Evolutionary conservation across 768 basidiomycete species (phyloP).

Genomic region (Termitomyces sp.): DNA sequence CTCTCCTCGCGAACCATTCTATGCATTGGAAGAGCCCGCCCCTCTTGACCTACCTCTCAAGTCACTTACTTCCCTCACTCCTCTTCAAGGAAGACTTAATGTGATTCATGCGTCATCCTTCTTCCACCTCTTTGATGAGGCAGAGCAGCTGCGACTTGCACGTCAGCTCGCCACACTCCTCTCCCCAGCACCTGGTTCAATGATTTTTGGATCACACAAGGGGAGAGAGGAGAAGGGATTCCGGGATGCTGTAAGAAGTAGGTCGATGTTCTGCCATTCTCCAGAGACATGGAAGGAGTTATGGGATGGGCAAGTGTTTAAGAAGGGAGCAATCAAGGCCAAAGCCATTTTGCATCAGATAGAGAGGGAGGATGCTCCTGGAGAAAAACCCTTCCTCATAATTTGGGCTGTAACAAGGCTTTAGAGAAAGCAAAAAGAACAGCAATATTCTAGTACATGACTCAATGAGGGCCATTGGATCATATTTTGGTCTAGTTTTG

Average conservation of each 20-base stretch:
- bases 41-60: constrained; percentile 19
- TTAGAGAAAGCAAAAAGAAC: not conserved
- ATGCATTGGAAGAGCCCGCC: constrained; percentile 13
- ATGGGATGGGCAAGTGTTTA: constrained; percentile 31
- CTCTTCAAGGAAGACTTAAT: constrained; percentile 42
- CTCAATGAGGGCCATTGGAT: no score
- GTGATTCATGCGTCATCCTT: constrained; percentile 47
- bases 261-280: constrained; percentile 31
- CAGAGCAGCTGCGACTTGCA: constrained; percentile 37
- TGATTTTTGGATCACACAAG: constrained; percentile 40
- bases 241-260: constrained; percentile 6
- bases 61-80: constrained; percentile 16
- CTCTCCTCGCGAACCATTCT: constrained; percentile 24
- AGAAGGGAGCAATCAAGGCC: constrained; percentile 17
- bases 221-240: constrained; percentile 27
- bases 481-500: no score
- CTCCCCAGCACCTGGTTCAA: constrained; percentile 37
- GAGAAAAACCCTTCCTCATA: not conserved
- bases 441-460: no score
- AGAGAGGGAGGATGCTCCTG: not conserved
- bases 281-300: constrained; percentile 27
- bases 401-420: constrained; percentile 16
- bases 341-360: constrained; percentile 6
- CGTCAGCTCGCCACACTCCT: constrained; percentile 38
- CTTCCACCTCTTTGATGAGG: constrained; percentile 51